Evolutionary conservation across 2,329 filamentous ascomycete genomes (phyloP).

Genomic region (Venturia carpophila): DNA sequence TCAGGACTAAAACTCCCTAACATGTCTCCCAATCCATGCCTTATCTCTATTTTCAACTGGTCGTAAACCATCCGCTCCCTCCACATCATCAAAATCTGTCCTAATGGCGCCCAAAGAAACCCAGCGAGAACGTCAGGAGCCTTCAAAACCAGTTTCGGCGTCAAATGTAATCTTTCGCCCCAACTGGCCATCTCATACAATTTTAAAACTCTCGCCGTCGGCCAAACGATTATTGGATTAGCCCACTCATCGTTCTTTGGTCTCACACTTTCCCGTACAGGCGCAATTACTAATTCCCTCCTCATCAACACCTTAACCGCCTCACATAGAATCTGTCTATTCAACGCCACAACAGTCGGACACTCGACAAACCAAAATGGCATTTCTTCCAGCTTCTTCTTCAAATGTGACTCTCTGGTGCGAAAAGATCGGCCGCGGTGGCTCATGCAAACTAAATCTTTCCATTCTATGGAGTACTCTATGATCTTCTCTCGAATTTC

Average conservation of each 20-base stretch:
- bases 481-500: not conserved
- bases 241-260: not conserved
- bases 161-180: not conserved
- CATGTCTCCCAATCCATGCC: not conserved
- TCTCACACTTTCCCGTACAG: not conserved
- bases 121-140: not conserved
- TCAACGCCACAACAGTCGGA: not conserved
- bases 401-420: not conserved
- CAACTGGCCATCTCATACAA: constrained; percentile 6
- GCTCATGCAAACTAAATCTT: not conserved
- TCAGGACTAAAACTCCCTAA: not conserved
- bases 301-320: not conserved
- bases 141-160: not conserved
- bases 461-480: not conserved
- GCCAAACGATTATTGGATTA: not conserved
- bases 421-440: not conserved
- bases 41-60: not conserved
- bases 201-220: not conserved
- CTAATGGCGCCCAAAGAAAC: not conserved
- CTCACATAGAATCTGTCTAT: not conserved
- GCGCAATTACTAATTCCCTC: not conserved
- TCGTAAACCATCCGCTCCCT: not conserved
- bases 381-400: not conserved
- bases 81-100: constrained; percentile 5
- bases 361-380: constrained; percentile 6